phyloP scores from a whole-genome alignment of 1,139 yeast species.

The Geotrichum phurueaensis region DNA sequence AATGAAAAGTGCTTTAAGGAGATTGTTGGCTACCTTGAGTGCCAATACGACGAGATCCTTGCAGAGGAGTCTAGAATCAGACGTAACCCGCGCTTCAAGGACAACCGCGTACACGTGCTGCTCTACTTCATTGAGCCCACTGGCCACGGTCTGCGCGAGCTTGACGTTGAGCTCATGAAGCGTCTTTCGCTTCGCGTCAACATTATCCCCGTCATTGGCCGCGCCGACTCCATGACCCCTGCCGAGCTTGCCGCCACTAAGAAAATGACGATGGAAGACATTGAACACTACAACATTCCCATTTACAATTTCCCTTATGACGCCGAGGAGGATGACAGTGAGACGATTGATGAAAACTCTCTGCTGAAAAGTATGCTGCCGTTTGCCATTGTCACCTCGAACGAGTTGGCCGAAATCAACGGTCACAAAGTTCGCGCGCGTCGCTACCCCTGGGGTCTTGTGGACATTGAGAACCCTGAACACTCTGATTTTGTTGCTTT shows the following conservation, averaged over 20 bases:
- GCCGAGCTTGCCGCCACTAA: constrained; percentile 65
- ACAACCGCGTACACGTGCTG: constrained; percentile 64
- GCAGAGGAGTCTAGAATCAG: constrained; percentile 88
- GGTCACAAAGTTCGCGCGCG: constrained; percentile 68
- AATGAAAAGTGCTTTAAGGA: constrained; percentile 63
- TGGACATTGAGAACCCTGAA: constrained; percentile 77
- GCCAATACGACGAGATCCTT: constrained; percentile 84
- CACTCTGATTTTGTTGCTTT: constrained; percentile 72
- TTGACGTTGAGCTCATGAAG: constrained; percentile 70
- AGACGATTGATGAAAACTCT: constrained; percentile 74
- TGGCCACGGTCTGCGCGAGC: constrained; percentile 66
- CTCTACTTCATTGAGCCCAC: constrained; percentile 64
- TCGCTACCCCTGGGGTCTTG: constrained; percentile 86
- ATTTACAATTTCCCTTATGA: constrained; percentile 74
- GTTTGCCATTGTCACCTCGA: constrained; percentile 78
- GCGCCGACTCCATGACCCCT: constrained; percentile 78
- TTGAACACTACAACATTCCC: constrained; percentile 71
- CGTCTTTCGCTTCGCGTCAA: constrained; percentile 72
- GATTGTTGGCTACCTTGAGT: constrained; percentile 68
- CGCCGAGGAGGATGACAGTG: constrained; percentile 56
- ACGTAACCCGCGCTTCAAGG: constrained; percentile 72
- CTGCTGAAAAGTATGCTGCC: constrained; percentile 69
- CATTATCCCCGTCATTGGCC: constrained; percentile 76
- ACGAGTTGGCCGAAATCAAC: constrained; percentile 53
- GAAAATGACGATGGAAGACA: constrained; percentile 60